Percentiles rank a stretch among this genome's conserved stretches.
These are phyloP conservation scores for Phytophthora vignae DNA, from an alignment of 352 stramenopile species.

Conservation along the genomic window DNA sequence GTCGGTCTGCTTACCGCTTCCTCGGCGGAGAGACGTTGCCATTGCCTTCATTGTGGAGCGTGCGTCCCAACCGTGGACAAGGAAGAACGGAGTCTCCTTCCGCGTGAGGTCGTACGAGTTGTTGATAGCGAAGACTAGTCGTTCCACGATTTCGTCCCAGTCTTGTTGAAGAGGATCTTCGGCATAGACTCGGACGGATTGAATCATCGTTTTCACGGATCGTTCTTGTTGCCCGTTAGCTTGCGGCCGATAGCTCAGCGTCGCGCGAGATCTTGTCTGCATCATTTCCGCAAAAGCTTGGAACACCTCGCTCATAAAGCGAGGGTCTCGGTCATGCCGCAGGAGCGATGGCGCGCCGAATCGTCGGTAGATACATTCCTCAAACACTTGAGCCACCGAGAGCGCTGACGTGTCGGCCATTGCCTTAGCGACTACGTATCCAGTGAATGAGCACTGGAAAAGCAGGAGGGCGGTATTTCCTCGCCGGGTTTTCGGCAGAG, in stretches of 20 bases:
- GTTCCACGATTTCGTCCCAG: no score
- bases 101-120: no score
- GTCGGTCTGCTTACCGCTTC: no score
- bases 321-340: constrained; percentile 16
- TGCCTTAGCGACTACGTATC: constrained; percentile 17
- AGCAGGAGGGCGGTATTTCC: constrained; percentile 14
- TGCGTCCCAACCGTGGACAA: no score
- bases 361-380: constrained; percentile 15
- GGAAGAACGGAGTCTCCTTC: no score
- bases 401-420: constrained; percentile 14
- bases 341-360: constrained; percentile 16
- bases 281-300: constrained; percentile 20
- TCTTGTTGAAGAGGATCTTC: constrained; percentile 9
- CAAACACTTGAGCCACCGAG: constrained; percentile 15
- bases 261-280: neutral
- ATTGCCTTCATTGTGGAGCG: no score
- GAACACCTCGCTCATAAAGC: constrained; percentile 26
- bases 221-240: constrained; percentile 21
- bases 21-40: no score
- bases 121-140: no score
- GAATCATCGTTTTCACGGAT: constrained; percentile 16
- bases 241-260: constrained; percentile 21
- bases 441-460: constrained; percentile 17
- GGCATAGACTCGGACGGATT: constrained; percentile 4
- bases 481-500: neutral